Conservation (phyloP, 2,329 filamentous ascomycete genomes). For the Ascochyta lentis region DNA sequence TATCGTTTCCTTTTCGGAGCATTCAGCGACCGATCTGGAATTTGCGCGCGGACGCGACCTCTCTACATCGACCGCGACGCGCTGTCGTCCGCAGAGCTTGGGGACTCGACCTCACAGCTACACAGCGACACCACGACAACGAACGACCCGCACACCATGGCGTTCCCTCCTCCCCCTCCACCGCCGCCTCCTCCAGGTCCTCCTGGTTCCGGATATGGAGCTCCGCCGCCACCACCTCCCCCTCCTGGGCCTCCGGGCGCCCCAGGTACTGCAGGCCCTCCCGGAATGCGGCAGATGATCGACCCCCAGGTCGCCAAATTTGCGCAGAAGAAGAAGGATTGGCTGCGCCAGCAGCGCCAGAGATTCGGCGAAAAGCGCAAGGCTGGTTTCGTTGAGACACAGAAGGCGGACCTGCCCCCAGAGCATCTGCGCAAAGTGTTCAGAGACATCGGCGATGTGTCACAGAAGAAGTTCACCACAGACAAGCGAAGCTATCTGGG, state of each 20-base stretch:
- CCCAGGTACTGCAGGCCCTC: slow-evolving; percentile 60
- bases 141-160: slow-evolving; percentile 25
- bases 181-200: slow-evolving; percentile 38
- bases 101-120: slow-evolving; percentile 30
- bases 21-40: slow-evolving; percentile 16
- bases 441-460: slow-evolving; percentile 97
- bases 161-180: slow-evolving; percentile 55
- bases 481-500: slow-evolving; percentile 98
- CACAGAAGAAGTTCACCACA: slow-evolving; percentile 98
- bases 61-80: slow-evolving; percentile 27
- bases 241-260: slow-evolving; percentile 57
- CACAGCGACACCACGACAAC: slow-evolving; percentile 18
- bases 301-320: slow-evolving; percentile 92
- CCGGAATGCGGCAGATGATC: slow-evolving; percentile 74
- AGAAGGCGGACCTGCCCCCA: slow-evolving; percentile 98
- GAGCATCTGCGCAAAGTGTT: slow-evolving; percentile 99
- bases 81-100: slow-evolving; percentile 35
- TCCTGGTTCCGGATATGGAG: slow-evolving; percentile 32
- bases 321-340: slow-evolving; percentile 98
- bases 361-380: slow-evolving; percentile 97
- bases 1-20: slow-evolving; percentile 18
- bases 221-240: slow-evolving; percentile 65
- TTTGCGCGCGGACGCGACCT: slow-evolving; percentile 35
- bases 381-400: slow-evolving; percentile 94
- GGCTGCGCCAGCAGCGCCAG: slow-evolving; percentile 88